phyloP scores from a whole-genome alignment of 129 eudicot genomes.

The Pulicaria dysenterica region DNA sequence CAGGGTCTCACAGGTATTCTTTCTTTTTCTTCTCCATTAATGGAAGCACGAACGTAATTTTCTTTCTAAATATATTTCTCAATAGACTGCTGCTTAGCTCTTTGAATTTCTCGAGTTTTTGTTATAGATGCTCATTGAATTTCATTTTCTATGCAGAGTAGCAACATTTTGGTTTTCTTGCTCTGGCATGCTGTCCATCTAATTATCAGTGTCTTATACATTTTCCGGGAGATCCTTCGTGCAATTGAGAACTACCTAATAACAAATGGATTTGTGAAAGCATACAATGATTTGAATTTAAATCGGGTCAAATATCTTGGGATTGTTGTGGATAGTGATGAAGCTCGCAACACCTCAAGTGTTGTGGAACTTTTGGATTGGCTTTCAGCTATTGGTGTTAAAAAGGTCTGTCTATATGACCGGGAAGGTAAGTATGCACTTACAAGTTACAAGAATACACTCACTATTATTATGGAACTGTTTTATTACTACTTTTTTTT shows the following conservation, averaged over 20 bases:
- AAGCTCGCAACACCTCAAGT: slow-evolving; percentile 59
- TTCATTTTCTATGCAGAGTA: slow-evolving; percentile 44
- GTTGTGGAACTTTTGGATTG: slow-evolving; percentile 70
- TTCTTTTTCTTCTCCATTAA: not conserved
- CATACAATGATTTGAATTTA: slow-evolving; percentile 48
- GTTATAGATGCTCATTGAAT: slow-evolving; percentile 10
- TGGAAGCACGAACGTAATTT: not conserved
- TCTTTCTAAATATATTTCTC: not conserved
- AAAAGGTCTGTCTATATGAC: slow-evolving; percentile 83
- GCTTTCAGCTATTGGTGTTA: slow-evolving; percentile 71
- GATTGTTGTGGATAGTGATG: slow-evolving; percentile 82
- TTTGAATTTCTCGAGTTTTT: not conserved
- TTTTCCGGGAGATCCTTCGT: slow-evolving; percentile 38
- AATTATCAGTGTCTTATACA: slow-evolving; percentile 50
- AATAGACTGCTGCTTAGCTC: not conserved
- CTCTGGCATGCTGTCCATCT: slow-evolving; percentile 66
- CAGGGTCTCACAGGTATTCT: slow-evolving; percentile 28
- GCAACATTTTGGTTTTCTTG: slow-evolving; percentile 39
- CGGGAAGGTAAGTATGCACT: slow-evolving; percentile 57
- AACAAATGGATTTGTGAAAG: slow-evolving; percentile 50
- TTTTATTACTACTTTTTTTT: not conserved
- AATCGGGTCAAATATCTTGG: slow-evolving; percentile 69
- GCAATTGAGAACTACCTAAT: slow-evolving; percentile 64
- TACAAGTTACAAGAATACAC: not conserved
- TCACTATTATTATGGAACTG: not conserved